Conservation (phyloP, 129 eudicot genomes). For the Artemisia argyi region DNA sequence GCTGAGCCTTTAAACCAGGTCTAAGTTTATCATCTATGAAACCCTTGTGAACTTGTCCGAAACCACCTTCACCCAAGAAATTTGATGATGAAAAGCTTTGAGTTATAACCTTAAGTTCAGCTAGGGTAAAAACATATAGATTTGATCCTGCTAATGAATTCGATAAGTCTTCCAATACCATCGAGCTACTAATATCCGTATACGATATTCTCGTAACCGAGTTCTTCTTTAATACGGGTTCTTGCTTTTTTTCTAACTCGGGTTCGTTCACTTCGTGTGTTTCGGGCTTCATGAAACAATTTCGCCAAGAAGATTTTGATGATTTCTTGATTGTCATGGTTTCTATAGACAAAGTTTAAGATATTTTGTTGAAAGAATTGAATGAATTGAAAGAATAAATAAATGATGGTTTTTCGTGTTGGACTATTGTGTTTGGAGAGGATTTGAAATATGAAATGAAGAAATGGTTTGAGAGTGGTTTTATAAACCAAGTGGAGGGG, state of each 20-base stretch:
- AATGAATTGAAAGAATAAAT: conserved; percentile 11
- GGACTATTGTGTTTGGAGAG: conserved; percentile 23
- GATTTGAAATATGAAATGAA: conserved; percentile 19
- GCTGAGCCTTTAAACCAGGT: conserved; percentile 86
- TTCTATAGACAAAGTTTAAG: background rate
- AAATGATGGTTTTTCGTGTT: conserved; percentile 19
- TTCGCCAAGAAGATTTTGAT: conserved; percentile 41
- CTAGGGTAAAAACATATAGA: conserved; percentile 53
- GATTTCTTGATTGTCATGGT: conserved; percentile 53
- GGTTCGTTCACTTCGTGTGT: background rate
- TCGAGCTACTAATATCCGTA: conserved; percentile 50
- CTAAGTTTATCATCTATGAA: conserved; percentile 82
- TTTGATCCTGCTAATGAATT: conserved; percentile 75
- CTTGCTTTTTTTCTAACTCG: conserved; percentile 22
- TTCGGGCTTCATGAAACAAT: conserved; percentile 40
- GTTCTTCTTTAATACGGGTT: conserved; percentile 11
- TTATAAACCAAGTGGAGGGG: conserved; percentile 20
- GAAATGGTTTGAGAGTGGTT: conserved; percentile 27
- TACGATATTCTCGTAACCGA: conserved; percentile 47
- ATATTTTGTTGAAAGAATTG: background rate
- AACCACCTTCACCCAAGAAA: conserved; percentile 91
- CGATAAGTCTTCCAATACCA: conserved; percentile 63
- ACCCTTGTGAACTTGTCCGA: conserved; percentile 93
- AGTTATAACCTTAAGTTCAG: conserved; percentile 77
- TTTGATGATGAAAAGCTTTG: conserved; percentile 67